Base-by-base conservation (phyloP, 2,329 filamentous ascomycete genomes). In the Lecanicillium sp. region DNA sequence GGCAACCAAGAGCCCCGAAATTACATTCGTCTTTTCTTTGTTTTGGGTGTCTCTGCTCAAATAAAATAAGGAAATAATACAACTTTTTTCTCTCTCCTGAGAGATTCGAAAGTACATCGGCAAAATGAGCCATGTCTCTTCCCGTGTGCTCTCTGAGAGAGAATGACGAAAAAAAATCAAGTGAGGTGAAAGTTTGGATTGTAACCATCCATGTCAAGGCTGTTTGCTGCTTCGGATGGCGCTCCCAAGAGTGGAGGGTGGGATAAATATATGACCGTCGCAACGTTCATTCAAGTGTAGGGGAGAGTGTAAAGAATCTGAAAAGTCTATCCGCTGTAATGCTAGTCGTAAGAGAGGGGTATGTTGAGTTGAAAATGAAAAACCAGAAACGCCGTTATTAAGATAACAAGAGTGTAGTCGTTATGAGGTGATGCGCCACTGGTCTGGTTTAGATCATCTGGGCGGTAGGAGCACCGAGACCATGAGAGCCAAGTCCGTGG, bases 391-490 rank as follows among this genome's bases (percentile, higher is more conserved):
- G 18, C 15, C 15, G 30, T 12, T 17, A 11, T 17, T 18, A 11
- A 18, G 9, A 9, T 18, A 9, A 5, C 30, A 33, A 16, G 17
- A 15, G 30, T 15, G 22, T 25, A 25, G 6, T 25, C 22, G 22
- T 25, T 25, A 25, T 25, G 22, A 11, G 22, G 22, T 25, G 30
- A 15, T 17, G 9, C 22, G 22, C 22, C 6, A 11, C 22, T 25
- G 6, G 7, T 25, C 22, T 17, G 13, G 16, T n/a, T 36, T 32
- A 66, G 31, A 64, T 58, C 61, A 64, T 65, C 50, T 63, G 56
- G 22, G 61, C 63, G 27, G 60, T 64, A 9, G 63, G 60, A 17
- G 62, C 62, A 29, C 54, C 58, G 27, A 62, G 38, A 12, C 40
- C 45, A 27, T 59, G 51, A 18, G 53, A 51, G 30, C 48, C 44